phyloP scores from a whole-genome alignment of 2,329 filamentous ascomycete genomes.

The Ophiosphaerella korrae region DNA sequence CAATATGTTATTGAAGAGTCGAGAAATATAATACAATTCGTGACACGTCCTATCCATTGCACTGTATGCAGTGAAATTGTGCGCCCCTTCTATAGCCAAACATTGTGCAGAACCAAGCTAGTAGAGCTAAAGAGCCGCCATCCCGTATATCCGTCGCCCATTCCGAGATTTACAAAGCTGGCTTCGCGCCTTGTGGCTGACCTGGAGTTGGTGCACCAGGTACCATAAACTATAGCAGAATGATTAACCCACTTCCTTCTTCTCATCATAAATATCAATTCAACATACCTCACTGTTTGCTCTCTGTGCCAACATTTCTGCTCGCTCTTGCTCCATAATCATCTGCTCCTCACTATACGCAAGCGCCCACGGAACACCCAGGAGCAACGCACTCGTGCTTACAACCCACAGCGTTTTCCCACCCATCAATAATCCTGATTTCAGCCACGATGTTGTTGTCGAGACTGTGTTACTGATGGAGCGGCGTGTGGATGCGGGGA shows the following conservation, averaged over 20 bases:
- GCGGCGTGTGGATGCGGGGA: conserved; percentile 78
- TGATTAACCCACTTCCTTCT: conserved; percentile 14
- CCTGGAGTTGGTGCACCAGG: conserved; percentile 32
- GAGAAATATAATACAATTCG: conserved; percentile 38
- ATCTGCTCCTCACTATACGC: conserved; percentile 96
- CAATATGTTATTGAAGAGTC: conserved; percentile 33
- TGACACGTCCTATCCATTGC: conserved; percentile 12
- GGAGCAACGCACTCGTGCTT: conserved; percentile 83
- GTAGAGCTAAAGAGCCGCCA: not conserved
- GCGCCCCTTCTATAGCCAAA: conserved; percentile 25
- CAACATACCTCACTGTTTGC: conserved; percentile 70
- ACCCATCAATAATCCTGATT: conserved; percentile 68
- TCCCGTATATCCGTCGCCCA: conserved; percentile 1
- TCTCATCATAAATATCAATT: not conserved
- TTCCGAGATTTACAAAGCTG: conserved; percentile 37
- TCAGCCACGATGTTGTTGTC: conserved; percentile 62
- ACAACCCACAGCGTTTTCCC: conserved; percentile 92
- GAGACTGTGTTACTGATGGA: conserved; percentile 49
- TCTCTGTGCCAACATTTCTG: conserved; percentile 93
- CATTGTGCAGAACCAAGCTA: conserved; percentile 5
- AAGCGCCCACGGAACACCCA: conserved; percentile 91
- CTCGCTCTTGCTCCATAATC: conserved; percentile 95
- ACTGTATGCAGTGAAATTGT: conserved; percentile 21
- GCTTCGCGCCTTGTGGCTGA: conserved; percentile 35
- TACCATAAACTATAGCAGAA: conserved; percentile 36